phyloP scores from a whole-genome alignment of 2,329 filamentous ascomycete species.

The Samsoniella hepiali region DNA sequence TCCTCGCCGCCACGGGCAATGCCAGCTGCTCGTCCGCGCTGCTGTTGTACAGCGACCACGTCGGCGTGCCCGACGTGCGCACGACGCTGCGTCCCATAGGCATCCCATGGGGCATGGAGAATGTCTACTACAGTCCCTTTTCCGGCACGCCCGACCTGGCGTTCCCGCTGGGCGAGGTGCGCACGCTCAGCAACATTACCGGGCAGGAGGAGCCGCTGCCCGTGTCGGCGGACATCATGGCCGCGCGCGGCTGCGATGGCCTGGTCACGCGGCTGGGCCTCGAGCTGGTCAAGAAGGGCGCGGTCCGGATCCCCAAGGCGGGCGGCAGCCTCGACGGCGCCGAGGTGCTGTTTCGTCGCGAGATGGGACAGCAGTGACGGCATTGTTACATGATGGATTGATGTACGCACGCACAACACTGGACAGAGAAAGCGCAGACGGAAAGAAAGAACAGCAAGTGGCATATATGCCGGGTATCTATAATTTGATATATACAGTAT shows the following conservation, averaged over 20 bases:
- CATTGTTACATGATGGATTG: too few species aligned
- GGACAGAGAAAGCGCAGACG: not conserved
- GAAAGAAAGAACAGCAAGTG: not conserved
- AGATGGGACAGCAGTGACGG: not conserved
- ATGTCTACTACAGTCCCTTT: constrained; percentile 32
- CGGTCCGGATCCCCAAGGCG: constrained; percentile 43
- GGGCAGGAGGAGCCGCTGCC: constrained; percentile 39
- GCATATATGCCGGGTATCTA: not conserved
- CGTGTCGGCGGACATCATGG: constrained; percentile 40
- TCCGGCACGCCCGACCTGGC: constrained; percentile 31
- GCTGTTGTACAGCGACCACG: constrained; percentile 27
- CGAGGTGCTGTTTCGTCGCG: constrained; percentile 23
- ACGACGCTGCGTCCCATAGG: constrained; percentile 24
- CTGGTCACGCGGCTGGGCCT: constrained; percentile 53
- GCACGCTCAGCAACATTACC: constrained; percentile 38
- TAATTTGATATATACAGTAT: constrained; percentile 9
- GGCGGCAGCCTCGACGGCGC: constrained; percentile 34
- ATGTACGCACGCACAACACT: not conserved
- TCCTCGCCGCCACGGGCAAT: constrained; percentile 24
- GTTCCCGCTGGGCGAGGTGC: constrained; percentile 41
- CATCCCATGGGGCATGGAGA: not conserved
- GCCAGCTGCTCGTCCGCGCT: constrained; percentile 31
- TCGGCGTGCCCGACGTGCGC: constrained; percentile 18
- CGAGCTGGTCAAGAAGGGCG: constrained; percentile 47
- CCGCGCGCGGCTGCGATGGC: constrained; percentile 48